Percentiles rank a stretch among this genome's conserved stretches.
Conservation (phyloP, 2,329 filamentous ascomycete genomes). For the Exophiala xenobiotica region DNA sequence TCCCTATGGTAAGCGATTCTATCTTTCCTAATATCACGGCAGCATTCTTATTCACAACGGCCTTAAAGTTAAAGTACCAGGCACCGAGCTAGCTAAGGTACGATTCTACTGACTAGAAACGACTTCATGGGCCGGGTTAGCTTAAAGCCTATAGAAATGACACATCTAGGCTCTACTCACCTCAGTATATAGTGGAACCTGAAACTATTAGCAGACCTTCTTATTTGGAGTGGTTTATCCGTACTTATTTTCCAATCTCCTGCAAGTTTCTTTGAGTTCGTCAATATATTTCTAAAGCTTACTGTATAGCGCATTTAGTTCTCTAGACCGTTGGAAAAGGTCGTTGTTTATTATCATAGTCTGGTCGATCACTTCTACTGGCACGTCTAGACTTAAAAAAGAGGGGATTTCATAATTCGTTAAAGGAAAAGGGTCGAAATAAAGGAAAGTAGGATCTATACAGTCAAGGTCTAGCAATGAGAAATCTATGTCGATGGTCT, state of each 20-base stretch:
- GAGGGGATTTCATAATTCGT: neutral
- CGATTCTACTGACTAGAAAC: neutral
- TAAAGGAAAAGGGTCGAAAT: conserved; percentile 1
- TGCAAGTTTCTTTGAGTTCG: neutral
- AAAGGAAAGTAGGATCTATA: conserved; percentile 3
- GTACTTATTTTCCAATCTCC: neutral
- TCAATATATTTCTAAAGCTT: neutral
- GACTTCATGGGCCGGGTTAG: neutral
- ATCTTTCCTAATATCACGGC: neutral
- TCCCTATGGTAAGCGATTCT: neutral
- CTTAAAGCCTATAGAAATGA: neutral
- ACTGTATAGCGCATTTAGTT: neutral
- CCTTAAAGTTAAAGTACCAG: conserved; percentile 5
- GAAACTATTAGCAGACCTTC: neutral
- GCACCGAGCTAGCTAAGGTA: conserved; percentile 1
- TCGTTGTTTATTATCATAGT: neutral
- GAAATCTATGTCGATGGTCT: neutral
- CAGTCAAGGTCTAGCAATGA: neutral
- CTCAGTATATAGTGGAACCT: neutral
- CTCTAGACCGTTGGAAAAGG: neutral
- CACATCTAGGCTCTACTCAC: neutral
- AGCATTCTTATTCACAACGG: neutral
- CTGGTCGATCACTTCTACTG: neutral
- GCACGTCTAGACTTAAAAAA: neutral
- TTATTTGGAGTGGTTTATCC: neutral